These are phyloP conservation scores for Physaria fendleri DNA, from an alignment of 345 rosid species.

Conservation along the genomic window DNA sequence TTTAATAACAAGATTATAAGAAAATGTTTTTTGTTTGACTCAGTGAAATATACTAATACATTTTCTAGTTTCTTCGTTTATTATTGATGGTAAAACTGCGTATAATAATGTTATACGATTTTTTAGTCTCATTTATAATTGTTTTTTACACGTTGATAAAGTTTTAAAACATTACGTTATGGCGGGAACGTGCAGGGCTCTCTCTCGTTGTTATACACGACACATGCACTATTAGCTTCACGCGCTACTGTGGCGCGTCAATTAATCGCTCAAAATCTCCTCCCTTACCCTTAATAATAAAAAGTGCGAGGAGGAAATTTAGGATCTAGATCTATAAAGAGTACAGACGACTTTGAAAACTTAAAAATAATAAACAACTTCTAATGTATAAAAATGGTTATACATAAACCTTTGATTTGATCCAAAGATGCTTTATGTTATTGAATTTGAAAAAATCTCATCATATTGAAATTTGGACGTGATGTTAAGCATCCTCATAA, in stretches of 20 bases:
- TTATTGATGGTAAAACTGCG: background rate
- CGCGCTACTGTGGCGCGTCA: constrained; percentile 5
- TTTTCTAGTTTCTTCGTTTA: background rate
- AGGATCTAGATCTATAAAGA: background rate
- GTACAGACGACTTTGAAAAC: background rate
- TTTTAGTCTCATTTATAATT: background rate
- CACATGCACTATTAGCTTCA: background rate
- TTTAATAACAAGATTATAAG: background rate
- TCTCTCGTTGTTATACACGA: background rate
- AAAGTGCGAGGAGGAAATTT: background rate
- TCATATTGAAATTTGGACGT: background rate
- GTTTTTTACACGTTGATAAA: background rate
- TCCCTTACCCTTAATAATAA: background rate
- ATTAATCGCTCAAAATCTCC: background rate
- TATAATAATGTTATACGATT: too few species aligned
- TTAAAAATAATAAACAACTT: too few species aligned
- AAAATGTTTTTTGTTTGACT: background rate
- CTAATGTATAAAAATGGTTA: too few species aligned
- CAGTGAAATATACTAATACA: background rate
- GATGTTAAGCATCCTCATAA: background rate
- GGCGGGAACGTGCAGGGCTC: constrained; percentile 16
- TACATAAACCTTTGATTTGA: too few species aligned
- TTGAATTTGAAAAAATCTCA: too few species aligned
- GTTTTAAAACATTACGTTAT: background rate
- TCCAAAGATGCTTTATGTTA: too few species aligned